These are phyloP conservation scores for Tardiomyces blankii DNA, from an alignment of 1,139 yeast species.

Conservation along the genomic window DNA sequence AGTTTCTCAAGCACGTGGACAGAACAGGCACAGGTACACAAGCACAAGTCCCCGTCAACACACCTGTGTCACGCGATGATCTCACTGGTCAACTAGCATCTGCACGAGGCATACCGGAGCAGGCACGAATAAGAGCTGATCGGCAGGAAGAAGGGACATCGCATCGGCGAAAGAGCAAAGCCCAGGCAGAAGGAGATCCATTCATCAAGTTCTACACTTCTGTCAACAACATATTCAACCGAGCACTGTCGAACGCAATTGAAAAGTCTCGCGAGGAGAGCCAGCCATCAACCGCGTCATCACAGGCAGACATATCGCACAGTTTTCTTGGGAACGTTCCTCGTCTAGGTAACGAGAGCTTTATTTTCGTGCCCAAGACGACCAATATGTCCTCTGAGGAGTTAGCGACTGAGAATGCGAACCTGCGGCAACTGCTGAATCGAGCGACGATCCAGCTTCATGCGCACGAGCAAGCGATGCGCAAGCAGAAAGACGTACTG, in stretches of 20 bases:
- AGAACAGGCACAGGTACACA: background rate
- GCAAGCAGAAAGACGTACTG: slow-evolving; percentile 9
- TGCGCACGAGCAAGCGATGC: background rate
- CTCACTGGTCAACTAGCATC: background rate
- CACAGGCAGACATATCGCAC: too few species aligned
- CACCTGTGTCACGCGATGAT: background rate
- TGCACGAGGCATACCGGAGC: background rate
- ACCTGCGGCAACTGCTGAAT: background rate
- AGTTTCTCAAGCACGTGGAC: background rate
- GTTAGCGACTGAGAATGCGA: background rate
- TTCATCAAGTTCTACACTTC: background rate
- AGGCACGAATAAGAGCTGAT: too few species aligned
- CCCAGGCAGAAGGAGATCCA: background rate
- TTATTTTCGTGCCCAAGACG: background rate
- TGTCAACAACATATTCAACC: background rate
- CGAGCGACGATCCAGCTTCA: background rate
- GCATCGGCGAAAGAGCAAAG: background rate
- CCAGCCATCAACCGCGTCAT: too few species aligned
- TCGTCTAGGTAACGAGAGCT: background rate
- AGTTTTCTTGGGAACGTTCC: too few species aligned
- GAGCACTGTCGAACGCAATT: background rate
- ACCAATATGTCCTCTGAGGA: background rate
- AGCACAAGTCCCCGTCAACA: background rate
- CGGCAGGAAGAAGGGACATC: background rate
- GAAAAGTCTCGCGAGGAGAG: background rate